Conservation (phyloP, 768 basidiomycete species). For the Phlegmacium glaucopus region DNA sequence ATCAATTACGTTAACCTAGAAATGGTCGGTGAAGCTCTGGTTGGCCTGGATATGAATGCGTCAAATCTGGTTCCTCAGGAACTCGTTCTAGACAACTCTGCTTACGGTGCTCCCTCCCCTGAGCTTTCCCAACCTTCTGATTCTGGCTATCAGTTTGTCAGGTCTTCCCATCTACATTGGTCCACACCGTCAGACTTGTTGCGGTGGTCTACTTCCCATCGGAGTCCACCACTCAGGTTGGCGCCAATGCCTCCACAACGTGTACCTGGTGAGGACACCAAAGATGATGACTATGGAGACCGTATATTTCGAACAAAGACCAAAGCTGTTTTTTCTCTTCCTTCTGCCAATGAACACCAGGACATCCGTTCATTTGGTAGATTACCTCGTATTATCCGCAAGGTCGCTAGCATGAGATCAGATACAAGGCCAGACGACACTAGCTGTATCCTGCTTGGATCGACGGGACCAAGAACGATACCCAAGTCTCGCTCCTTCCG, state of each 20-base stretch:
- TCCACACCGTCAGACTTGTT: slow-evolving; percentile 9
- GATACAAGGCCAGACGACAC: slow-evolving; percentile 12
- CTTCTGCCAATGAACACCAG: slow-evolving; percentile 1
- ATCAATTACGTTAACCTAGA: slow-evolving; percentile 4
- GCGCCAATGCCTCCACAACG: too few relatives aligned
- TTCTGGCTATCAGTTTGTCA: neutral
- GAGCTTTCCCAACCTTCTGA: slow-evolving; percentile 7
- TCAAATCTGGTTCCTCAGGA: neutral
- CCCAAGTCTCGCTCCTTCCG: slow-evolving; percentile 26
- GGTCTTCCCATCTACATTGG: slow-evolving; percentile 1
- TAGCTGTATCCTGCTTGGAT: neutral
- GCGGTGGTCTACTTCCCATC: slow-evolving; percentile 10
- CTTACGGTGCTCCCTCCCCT: neutral
- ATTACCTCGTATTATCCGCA: slow-evolving; percentile 32
- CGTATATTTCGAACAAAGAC: too few relatives aligned
- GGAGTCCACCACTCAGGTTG: neutral
- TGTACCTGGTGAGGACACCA: too few relatives aligned
- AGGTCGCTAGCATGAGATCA: slow-evolving; percentile 34
- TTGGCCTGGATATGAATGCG: slow-evolving; percentile 2
- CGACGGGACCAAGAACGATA: slow-evolving; percentile 15
- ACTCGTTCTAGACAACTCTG: neutral
- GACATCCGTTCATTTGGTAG: slow-evolving; percentile 4
- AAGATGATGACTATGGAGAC: too few relatives aligned
- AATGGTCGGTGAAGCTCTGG: slow-evolving; percentile 8
- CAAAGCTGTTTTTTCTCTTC: neutral